Evolutionary conservation across 1,284 basidiomycete species (phyloP).

Genomic region (Blastosporella zonata): DNA sequence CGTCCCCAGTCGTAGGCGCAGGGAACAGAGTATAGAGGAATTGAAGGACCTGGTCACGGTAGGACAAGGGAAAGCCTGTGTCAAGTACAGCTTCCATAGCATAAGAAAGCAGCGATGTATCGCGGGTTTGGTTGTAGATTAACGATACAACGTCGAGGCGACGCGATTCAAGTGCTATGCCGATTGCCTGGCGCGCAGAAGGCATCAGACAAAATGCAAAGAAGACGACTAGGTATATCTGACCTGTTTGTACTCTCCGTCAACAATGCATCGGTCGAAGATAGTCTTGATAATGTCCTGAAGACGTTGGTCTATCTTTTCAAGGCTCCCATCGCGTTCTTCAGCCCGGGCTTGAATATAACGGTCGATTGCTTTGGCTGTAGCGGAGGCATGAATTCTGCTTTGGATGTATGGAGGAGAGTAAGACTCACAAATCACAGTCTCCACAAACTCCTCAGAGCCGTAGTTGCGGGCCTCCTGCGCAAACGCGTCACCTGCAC

Average conservation of each 20-base stretch:
- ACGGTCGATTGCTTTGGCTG: conserved; percentile 92
- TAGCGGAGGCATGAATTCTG: conserved; percentile 14
- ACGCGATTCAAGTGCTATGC: conserved; percentile 88
- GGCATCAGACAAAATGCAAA: conserved; percentile 17
- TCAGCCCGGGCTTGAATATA: conserved; percentile 69
- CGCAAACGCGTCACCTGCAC: conserved; percentile 85
- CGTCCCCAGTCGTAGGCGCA: conserved; percentile 61
- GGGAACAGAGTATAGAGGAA: conserved; percentile 85
- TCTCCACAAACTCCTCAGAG: conserved; percentile 88
- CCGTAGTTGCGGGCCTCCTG: conserved; percentile 60
- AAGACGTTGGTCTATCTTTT: conserved; percentile 74
- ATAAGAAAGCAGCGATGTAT: conserved; percentile 81
- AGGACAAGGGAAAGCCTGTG: conserved; percentile 76
- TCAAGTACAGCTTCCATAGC: conserved; percentile 88
- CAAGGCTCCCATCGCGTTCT: conserved; percentile 46
- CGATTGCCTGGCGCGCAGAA: conserved; percentile 66
- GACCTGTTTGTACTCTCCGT: conserved; percentile 88
- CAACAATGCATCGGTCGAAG: conserved; percentile 77
- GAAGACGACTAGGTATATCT: conserved; percentile 22
- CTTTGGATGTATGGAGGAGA: conserved; percentile 1
- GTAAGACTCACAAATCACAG: conserved; percentile 77
- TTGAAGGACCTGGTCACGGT: conserved; percentile 81
- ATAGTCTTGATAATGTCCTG: conserved; percentile 86
- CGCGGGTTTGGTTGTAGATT: conserved; percentile 70
- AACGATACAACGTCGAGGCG: conserved; percentile 82